phyloP scores from a whole-genome alignment of 768 basidiomycete genomes.

The Leccinum boreale region DNA sequence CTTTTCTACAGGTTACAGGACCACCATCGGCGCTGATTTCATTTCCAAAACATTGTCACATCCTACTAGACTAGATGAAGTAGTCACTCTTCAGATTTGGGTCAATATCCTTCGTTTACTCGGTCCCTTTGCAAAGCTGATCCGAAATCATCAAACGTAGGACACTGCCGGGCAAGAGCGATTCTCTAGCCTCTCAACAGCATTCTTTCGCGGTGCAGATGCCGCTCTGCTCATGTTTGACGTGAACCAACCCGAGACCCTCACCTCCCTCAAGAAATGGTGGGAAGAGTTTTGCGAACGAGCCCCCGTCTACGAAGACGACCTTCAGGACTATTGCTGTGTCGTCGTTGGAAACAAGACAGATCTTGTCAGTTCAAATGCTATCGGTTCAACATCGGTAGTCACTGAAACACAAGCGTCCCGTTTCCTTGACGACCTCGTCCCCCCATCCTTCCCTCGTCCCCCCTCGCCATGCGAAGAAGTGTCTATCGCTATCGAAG shows the following conservation, averaged over 20 bases:
- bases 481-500: slow-evolving; percentile 11
- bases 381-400: slow-evolving; percentile 16
- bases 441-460: slow-evolving; percentile 37
- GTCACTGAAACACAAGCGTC: slow-evolving; percentile 44
- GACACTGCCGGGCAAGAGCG: slow-evolving; percentile 89
- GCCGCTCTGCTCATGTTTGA: slow-evolving; percentile 82
- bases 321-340: slow-evolving; percentile 61
- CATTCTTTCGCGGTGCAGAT: slow-evolving; percentile 85
- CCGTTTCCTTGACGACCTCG: slow-evolving; percentile 53
- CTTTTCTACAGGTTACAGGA: slow-evolving; percentile 74
- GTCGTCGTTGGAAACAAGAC: slow-evolving; percentile 78
- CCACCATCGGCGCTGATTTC: slow-evolving; percentile 90
- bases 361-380: slow-evolving; percentile 41
- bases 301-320: slow-evolving; percentile 66
- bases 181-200: slow-evolving; percentile 76
- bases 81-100: slow-evolving; percentile 70
- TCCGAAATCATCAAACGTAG: slow-evolving; percentile 33
- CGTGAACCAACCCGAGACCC: slow-evolving; percentile 61
- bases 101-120: slow-evolving; percentile 30
- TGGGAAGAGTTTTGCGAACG: slow-evolving; percentile 71
- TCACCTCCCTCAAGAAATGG: slow-evolving; percentile 64
- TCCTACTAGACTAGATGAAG: slow-evolving; percentile 49
- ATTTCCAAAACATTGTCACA: slow-evolving; percentile 72
- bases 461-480: slow-evolving; percentile 11
- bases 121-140: slow-evolving; percentile 1